Conservation (phyloP, 208 protist species). For the Trypanosoma caninum region DNA sequence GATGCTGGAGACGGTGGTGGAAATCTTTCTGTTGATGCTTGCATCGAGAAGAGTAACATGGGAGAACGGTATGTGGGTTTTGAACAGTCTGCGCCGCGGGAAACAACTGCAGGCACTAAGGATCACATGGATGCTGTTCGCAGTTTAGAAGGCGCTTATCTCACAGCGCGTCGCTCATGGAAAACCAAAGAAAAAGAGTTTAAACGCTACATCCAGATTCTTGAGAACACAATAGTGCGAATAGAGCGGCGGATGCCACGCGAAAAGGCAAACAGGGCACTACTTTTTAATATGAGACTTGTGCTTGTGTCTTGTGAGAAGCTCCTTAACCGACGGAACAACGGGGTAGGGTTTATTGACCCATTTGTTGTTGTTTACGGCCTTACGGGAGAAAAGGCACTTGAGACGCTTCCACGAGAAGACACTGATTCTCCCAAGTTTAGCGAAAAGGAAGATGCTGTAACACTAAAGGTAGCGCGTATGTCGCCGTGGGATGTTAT, state of each 20-base stretch:
- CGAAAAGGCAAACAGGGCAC: constrained; percentile 3
- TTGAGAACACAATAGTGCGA: constrained; percentile 14
- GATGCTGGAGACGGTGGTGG: too few species aligned
- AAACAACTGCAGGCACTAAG: neutral
- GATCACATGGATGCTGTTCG: neutral
- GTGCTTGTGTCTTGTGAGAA: constrained; percentile 11
- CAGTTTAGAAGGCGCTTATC: constrained; percentile 5
- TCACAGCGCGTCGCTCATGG: constrained; percentile 6
- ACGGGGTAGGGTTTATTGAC: constrained; percentile 22
- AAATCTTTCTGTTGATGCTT: too few species aligned
- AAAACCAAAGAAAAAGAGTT: constrained; percentile 13
- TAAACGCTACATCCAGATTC: constrained; percentile 12
- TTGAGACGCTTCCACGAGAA: constrained; percentile 25
- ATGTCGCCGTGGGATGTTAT: constrained; percentile 22
- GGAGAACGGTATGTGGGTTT: too few species aligned
- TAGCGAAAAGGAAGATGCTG: constrained; percentile 13
- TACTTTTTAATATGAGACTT: constrained; percentile 20
- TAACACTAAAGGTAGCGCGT: constrained; percentile 16
- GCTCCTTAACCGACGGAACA: constrained; percentile 21
- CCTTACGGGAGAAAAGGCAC: constrained; percentile 20
- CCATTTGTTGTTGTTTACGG: constrained; percentile 27
- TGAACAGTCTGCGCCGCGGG: too few species aligned
- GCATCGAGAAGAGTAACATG: too few species aligned
- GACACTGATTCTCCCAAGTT: constrained; percentile 29
- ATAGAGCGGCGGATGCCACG: constrained; percentile 18